Base-by-base conservation (phyloP, 31 red algal species). In the Bonnemaisonia californica region DNA sequence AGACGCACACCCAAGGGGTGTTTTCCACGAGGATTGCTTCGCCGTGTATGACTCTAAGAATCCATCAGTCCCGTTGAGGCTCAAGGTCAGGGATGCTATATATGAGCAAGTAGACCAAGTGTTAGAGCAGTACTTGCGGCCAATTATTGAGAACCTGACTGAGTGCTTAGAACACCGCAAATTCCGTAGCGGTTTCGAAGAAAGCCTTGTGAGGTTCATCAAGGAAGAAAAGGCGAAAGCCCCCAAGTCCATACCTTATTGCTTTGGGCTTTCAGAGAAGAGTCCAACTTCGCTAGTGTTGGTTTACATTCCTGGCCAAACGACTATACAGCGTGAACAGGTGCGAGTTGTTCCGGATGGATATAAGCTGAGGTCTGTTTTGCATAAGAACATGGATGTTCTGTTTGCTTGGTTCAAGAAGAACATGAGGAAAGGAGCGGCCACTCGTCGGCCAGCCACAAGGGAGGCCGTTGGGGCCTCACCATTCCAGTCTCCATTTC, bases 361-460 rank as follows among this genome's bases (percentile, higher is more conserved):
- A 1, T 98, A 94, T 74, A 76, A 83, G 16, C 72, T 98, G 21
- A 84, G 96, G 34, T 83, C 65, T 51, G 85, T 92, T 58, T 48
- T 98, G 57, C 88, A 91, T 65, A 77, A 80, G 18, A 76, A 88
- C 32, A 73, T 95, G 57, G 83, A 92, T 40, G 79, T 71, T 3
- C 87, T 98, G 35, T 86, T 95, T 32, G 74, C 82, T 58, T 98
- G 96, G 96, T 98, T 98, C 76, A 98, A 98, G 67, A 64, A 74
- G 47, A 92, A 98, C 85, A 91, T 95, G 87, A 8, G 71, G 30
- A 76, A 77, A 36, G 58, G 77, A 19, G 31, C 58, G 8, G 42
- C 40, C 21, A 62, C 47, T 24, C 54, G 77, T 26, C 33, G 31
- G 32, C 82, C 66, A 11, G 74, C 56, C 7, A 45, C 45, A 41